phyloP scores from a whole-genome alignment of 306 rosid genomes.

The Astragalus membranaceus region DNA sequence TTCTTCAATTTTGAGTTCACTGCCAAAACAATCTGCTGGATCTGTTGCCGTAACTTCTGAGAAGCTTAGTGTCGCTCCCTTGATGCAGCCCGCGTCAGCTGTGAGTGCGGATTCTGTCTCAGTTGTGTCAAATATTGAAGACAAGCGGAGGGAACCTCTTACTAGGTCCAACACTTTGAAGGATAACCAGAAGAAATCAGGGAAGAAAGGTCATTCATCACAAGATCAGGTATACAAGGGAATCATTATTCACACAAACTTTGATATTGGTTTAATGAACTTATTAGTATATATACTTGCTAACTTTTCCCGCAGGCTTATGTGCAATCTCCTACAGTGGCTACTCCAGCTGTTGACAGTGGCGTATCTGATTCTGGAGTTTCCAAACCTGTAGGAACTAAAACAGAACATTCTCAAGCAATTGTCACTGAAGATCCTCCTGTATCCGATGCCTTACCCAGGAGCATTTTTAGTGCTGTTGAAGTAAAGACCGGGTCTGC shows the following conservation, averaged over 20 bases:
- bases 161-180: conserved; percentile 52
- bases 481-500: conserved; percentile 26
- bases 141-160: conserved; percentile 43
- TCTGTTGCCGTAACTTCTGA: conserved; percentile 32
- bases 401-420: conserved; percentile 16
- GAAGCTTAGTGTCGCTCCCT: conserved; percentile 16
- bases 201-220: conserved; percentile 47
- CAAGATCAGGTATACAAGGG: conserved; percentile 56
- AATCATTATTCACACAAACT: background rate
- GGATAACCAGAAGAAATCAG: conserved; percentile 55
- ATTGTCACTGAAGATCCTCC: conserved; percentile 25
- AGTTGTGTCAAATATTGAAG: conserved; percentile 36
- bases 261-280: background rate
- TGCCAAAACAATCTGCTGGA: conserved; percentile 29
- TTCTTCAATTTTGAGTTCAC: conserved; percentile 20
- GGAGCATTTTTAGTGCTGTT: conserved; percentile 22
- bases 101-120: conserved; percentile 34
- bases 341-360: conserved; percentile 33
- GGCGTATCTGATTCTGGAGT: conserved; percentile 33
- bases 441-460: conserved; percentile 20
- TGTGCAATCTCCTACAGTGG: conserved; percentile 34
- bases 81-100: conserved; percentile 18
- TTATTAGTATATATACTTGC: background rate
- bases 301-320: conserved; percentile 41
- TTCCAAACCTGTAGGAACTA: conserved; percentile 36